Evolutionary conservation across 768 basidiomycete genomes (phyloP).

Genomic region (Amanita polypyramis): DNA sequence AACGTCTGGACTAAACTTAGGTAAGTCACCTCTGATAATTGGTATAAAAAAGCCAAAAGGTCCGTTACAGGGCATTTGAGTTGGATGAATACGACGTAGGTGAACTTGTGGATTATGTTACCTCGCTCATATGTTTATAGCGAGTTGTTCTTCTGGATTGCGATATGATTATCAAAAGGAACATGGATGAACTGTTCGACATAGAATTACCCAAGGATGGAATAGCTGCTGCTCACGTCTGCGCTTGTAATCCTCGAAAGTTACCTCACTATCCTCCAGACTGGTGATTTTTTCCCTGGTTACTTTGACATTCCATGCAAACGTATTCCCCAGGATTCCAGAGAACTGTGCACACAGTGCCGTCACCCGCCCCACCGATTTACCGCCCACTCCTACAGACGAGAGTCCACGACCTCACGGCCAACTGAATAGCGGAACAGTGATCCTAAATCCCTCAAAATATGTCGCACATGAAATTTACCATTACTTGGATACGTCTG

Average conservation of each 20-base stretch:
- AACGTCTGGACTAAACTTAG: conserved; percentile 71
- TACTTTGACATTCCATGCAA: conserved; percentile 7
- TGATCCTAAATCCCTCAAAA: conserved; percentile 72
- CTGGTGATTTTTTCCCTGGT: conserved; percentile 40
- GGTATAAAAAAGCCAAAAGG: conserved; percentile 1
- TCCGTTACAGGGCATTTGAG: conserved; percentile 42
- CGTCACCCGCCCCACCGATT: conserved; percentile 33
- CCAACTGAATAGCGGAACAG: conserved; percentile 86
- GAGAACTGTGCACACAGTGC: conserved; percentile 79
- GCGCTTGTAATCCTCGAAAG: conserved; percentile 88
- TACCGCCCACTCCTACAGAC: conserved; percentile 23
- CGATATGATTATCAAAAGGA: conserved; percentile 76
- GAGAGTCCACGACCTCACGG: conserved; percentile 60
- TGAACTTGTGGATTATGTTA: background rate
- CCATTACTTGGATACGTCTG: conserved; percentile 39
- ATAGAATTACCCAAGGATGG: conserved; percentile 51
- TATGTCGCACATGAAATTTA: conserved; percentile 42
- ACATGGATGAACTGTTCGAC: conserved; percentile 72
- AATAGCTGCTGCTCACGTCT: conserved; percentile 86
- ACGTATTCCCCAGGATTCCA: conserved; percentile 58
- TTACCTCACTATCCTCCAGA: conserved; percentile 80
- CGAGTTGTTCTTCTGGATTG: conserved; percentile 75
- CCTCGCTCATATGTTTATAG: conserved; percentile 24
- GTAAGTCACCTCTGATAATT: conserved; percentile 14
- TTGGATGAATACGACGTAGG: conserved; percentile 57